These are phyloP conservation scores for Lipomyces yamanashiensis DNA, from an alignment of 805 yeast genomes.

Conservation along the genomic window DNA sequence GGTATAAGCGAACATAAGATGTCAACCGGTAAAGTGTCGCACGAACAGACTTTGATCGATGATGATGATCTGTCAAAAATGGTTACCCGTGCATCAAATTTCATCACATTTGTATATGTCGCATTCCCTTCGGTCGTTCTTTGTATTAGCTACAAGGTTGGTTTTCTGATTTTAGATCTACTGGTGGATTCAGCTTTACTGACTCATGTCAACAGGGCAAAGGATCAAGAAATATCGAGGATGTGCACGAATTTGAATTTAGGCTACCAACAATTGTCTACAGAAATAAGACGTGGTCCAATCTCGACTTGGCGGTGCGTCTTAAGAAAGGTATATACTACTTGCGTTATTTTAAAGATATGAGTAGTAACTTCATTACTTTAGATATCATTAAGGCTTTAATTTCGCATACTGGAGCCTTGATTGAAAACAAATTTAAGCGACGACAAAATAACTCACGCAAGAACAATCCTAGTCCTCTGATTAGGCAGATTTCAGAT, in stretches of 20 bases:
- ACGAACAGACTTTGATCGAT: not conserved
- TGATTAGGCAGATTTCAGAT: constrained; percentile 45
- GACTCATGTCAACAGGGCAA: constrained; percentile 52
- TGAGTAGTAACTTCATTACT: not conserved
- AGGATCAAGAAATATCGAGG: constrained; percentile 68
- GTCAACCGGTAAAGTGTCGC: not conserved
- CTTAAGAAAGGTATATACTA: constrained; percentile 57
- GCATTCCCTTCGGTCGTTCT: constrained; percentile 57
- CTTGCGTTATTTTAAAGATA: not conserved
- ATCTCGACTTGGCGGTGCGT: constrained; percentile 65
- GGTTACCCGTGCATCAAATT: constrained; percentile 75
- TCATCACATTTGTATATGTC: constrained; percentile 67
- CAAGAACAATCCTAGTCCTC: constrained; percentile 3
- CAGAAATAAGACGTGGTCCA: constrained; percentile 70
- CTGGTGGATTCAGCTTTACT: not conserved
- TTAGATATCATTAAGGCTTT: constrained; percentile 47
- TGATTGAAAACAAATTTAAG: constrained; percentile 74
- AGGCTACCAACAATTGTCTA: constrained; percentile 65
- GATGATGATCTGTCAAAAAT: constrained; percentile 55
- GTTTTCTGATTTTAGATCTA: constrained; percentile 5
- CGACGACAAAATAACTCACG: constrained; percentile 29
- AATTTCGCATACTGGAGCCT: constrained; percentile 65
- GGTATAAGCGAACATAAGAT: constrained; percentile 12
- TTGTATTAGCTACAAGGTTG: constrained; percentile 66
- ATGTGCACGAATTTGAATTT: constrained; percentile 74